phyloP scores from a whole-genome alignment of 1,284 basidiomycete genomes.

The Malassezia brasiliensis region DNA sequence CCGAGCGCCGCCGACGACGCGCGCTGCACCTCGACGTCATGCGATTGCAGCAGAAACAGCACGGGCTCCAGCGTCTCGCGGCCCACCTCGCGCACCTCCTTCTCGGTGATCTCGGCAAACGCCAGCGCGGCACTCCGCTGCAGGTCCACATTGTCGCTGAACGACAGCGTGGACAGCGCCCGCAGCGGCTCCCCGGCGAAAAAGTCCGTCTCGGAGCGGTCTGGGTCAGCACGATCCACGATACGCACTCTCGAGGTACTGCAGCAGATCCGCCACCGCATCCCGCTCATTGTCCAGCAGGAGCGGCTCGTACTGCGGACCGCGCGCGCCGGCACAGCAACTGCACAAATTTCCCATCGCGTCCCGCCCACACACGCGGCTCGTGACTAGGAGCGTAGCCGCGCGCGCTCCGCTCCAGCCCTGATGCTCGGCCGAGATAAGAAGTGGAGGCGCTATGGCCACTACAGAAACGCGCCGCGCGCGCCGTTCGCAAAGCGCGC shows the following conservation, averaged over 20 bases:
- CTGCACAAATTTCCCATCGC: slow-evolving; percentile 44
- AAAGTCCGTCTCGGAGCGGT: slow-evolving; percentile 48
- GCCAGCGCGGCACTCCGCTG: slow-evolving; percentile 95
- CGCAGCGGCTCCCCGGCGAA: slow-evolving; percentile 63
- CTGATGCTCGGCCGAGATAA: slow-evolving; percentile 2
- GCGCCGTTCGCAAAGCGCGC: slow-evolving; percentile 9
- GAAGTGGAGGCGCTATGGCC: background rate
- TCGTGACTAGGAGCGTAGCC: background rate
- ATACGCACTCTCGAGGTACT: slow-evolving; percentile 86
- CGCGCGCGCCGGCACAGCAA: slow-evolving; percentile 29
- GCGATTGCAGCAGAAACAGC: slow-evolving; percentile 89
- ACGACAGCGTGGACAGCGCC: slow-evolving; percentile 90
- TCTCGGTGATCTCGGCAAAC: slow-evolving; percentile 99
- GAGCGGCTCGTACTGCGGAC: slow-evolving; percentile 61
- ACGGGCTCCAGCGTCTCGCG: slow-evolving; percentile 97
- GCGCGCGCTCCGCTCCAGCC: background rate
- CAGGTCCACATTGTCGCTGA: slow-evolving; percentile 97
- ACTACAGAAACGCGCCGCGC: slow-evolving; percentile 12
- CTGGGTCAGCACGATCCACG: slow-evolving; percentile 48
- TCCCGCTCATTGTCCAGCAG: slow-evolving; percentile 95
- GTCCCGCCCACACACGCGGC: background rate
- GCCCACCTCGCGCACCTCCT: slow-evolving; percentile 93
- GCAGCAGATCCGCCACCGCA: slow-evolving; percentile 91
- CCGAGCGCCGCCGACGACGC: slow-evolving; percentile 97
- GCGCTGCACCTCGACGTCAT: slow-evolving; percentile 96